Evolutionary conservation across 257 asterid genomes (phyloP).

Genomic region (Jacaranda mimosifolia): DNA sequence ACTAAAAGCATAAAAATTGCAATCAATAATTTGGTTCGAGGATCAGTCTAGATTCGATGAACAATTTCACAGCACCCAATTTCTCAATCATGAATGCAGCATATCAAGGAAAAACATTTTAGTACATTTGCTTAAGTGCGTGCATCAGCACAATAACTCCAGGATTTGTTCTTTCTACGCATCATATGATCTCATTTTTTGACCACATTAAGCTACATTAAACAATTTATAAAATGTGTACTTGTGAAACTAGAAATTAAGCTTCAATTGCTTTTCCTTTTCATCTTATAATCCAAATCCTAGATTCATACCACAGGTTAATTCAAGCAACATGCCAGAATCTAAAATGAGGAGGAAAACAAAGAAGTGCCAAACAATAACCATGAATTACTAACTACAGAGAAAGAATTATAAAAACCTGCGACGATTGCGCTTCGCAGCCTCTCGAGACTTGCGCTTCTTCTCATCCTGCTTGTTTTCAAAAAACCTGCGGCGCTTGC

Average conservation of each 20-base stretch:
- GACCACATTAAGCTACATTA: not conserved
- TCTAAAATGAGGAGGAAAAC: not conserved
- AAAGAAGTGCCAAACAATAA: not conserved
- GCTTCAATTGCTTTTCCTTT: not conserved
- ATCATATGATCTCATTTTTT: not conserved
- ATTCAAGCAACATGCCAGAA: not conserved
- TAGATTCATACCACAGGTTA: not conserved
- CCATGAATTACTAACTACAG: not conserved
- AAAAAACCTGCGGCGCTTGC: slow-evolving; percentile 73
- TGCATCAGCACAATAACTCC: not conserved
- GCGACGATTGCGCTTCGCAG: slow-evolving; percentile 89
- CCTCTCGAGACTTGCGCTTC: slow-evolving; percentile 86
- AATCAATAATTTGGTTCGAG: not conserved
- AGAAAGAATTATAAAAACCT: slow-evolving; percentile 47
- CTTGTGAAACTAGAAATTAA: not conserved
- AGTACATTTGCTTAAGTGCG: not conserved
- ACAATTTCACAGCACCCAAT: not conserved
- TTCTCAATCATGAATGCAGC: slow-evolving; percentile 3
- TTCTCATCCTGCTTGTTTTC: slow-evolving; percentile 88
- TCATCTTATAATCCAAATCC: not conserved
- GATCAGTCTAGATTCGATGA: slow-evolving; percentile 4
- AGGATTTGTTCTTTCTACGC: not conserved
- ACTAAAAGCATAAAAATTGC: not conserved
- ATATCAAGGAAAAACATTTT: too few species aligned
- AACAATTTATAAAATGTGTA: not conserved